Percentiles rank a stretch among this genome's conserved stretches.
phyloP scores from a whole-genome alignment of 2,329 filamentous ascomycete species.

The Claviceps spartinae region DNA sequence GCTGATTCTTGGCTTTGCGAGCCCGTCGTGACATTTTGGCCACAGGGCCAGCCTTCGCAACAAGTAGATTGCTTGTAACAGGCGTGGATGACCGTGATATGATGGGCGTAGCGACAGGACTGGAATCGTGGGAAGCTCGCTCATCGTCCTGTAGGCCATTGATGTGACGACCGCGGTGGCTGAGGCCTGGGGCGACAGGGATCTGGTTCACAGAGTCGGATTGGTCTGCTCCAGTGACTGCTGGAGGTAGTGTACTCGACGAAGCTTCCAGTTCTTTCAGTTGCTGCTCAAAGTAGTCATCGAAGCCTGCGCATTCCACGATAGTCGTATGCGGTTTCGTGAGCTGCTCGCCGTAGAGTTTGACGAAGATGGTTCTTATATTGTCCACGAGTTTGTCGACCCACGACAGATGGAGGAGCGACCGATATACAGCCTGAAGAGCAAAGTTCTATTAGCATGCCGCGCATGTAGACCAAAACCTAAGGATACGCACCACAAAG shows the following conservation, averaged over 20 bases:
- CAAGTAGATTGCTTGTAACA: constrained; percentile 45
- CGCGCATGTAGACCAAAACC: background rate
- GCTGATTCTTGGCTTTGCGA: constrained; percentile 50
- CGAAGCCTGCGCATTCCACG: constrained; percentile 68
- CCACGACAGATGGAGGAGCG: constrained; percentile 88
- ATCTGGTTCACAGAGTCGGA: constrained; percentile 8
- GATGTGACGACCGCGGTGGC: constrained; percentile 24
- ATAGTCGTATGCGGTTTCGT: constrained; percentile 67
- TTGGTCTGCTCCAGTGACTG: constrained; percentile 15
- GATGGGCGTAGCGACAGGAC: constrained; percentile 56
- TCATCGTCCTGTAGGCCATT: constrained; percentile 19
- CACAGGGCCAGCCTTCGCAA: constrained; percentile 60
- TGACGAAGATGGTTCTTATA: constrained; percentile 80
- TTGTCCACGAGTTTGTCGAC: constrained; percentile 94
- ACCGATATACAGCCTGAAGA: constrained; percentile 82
- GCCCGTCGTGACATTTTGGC: constrained; percentile 70
- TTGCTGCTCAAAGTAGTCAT: constrained; percentile 90
- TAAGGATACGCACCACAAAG: constrained; percentile 57
- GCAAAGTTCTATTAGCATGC: background rate
- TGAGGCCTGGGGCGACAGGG: constrained; percentile 24
- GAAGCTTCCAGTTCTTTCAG: constrained; percentile 63
- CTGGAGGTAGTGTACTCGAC: constrained; percentile 19
- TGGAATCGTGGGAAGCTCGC: constrained; percentile 49
- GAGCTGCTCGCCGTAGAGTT: constrained; percentile 78
- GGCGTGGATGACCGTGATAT: constrained; percentile 72